A percentile compares a stretch with the other conserved stretches of the same genome.
These are phyloP conservation scores for Dioszegia aurantiaca DNA, from an alignment of 768 basidiomycete species.

Conservation along the genomic window DNA sequence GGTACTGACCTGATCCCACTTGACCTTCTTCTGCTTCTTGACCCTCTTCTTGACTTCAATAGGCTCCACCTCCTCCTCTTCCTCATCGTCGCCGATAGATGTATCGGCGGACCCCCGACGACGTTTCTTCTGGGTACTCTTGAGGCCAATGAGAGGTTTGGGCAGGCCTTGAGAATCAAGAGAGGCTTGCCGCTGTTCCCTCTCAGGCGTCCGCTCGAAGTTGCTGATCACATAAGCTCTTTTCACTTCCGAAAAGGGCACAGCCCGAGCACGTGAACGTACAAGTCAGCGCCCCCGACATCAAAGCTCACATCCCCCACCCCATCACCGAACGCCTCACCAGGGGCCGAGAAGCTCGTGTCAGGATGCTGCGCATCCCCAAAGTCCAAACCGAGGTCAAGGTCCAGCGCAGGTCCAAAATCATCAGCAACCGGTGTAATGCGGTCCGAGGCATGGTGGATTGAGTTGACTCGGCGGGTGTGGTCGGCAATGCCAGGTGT, in stretches of 20 bases:
- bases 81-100: neutral
- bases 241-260: neutral
- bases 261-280: neutral
- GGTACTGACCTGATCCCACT: conserved; percentile 17
- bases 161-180: conserved; percentile 2
- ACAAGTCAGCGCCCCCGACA: neutral
- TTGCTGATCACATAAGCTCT: neutral
- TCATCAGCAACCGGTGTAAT: conserved; percentile 5
- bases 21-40: conserved; percentile 16
- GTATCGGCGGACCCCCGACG: conserved; percentile 3
- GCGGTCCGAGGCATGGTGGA: conserved; percentile 26
- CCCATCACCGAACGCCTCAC: neutral
- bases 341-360: conserved; percentile 12
- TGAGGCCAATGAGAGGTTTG: neutral
- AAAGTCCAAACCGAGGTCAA: conserved; percentile 9
- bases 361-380: conserved; percentile 1
- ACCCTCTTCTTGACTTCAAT: conserved; percentile 10
- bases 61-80: conserved; percentile 10
- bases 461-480: conserved; percentile 18
- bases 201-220: conserved; percentile 2
- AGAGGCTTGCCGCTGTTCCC: neutral
- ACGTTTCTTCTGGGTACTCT: conserved; percentile 13
- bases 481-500: conserved; percentile 4
- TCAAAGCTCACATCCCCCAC: conserved; percentile 5
- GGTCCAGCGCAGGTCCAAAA: conserved; percentile 14